Evolutionary conservation across 805 yeast species (phyloP), one percentile per base, ranked within the genome.

Genomic region (Teunomyces gatunensis): DNA sequence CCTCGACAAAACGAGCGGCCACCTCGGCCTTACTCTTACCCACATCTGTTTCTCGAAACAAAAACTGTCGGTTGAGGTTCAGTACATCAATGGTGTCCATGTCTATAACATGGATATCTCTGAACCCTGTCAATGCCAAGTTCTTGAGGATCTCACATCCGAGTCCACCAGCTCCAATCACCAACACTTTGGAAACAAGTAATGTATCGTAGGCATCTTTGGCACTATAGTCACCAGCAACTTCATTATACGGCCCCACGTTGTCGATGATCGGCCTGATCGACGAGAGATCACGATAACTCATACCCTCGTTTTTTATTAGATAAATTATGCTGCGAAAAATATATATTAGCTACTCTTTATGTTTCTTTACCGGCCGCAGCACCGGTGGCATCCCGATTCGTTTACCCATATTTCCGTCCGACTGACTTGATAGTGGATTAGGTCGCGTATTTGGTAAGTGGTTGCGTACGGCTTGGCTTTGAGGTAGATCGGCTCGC

Each of bases 61-160:
- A 67, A 59, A 87, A 87, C 65, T 87, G 95, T 13, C 95, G 73
- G 59, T 87, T 87, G 54, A 87, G 71, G 57, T 87, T 87, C 21
- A 87, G 78, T n/a, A 85, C 63, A 54, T 87, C 94, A 45, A 87
- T 85, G 2, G 88, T 85, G 62, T 87, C 95, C 92, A 87, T 86
- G 59, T 87, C 95, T 33, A 87, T 84, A 9, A 87, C 78, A 48
- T 84, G 81, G 27, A 87, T 79, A 42, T 81, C 65, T 48, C 67
- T 68, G 58, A 87, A 84, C 4, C 92, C 92, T n/a, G 82, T 73
- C 28, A 83, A 67, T 1, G 87, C 87, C 44, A 87, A 69, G 61
- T 85, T 78, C 64, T 87, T 87, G 40, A 87, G 65, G 27, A 87
- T 83, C 63, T 87, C 94, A 65, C 95, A 87, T 3, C 95, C 95